Evolutionary conservation across 306 rosid genomes (phyloP).

Genomic region (Echinosophora koreensis): DNA sequence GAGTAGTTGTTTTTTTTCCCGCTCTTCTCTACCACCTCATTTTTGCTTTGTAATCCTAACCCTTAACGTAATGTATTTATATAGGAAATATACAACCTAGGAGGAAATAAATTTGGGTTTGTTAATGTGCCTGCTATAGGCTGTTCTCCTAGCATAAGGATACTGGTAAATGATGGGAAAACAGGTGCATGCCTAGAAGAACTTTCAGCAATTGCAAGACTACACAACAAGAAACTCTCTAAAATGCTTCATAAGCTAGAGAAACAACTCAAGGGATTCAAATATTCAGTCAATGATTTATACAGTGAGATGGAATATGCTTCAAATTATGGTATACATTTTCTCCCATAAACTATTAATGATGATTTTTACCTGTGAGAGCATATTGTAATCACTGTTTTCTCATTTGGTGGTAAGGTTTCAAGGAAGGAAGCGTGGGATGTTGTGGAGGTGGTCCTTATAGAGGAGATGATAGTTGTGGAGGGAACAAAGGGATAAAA

Average conservation of each 20-base stretch:
- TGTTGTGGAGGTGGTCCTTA: slow-evolving; percentile 64
- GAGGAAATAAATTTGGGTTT: slow-evolving; percentile 68
- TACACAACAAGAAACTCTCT: slow-evolving; percentile 53
- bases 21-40: not conserved
- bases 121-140: slow-evolving; percentile 41
- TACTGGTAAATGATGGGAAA: slow-evolving; percentile 6
- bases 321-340: slow-evolving; percentile 42
- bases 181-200: slow-evolving; percentile 48
- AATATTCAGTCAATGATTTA: slow-evolving; percentile 49
- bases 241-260: slow-evolving; percentile 39
- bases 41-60: not conserved
- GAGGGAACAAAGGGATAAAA: slow-evolving; percentile 52
- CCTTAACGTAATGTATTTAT: not conserved
- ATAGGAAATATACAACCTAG: slow-evolving; percentile 59
- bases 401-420: slow-evolving; percentile 41
- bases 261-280: slow-evolving; percentile 53
- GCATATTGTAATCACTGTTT: not conserved
- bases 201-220: slow-evolving; percentile 30
- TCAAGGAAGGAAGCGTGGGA: slow-evolving; percentile 55
- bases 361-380: not conserved
- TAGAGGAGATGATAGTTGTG: slow-evolving; percentile 59
- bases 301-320: slow-evolving; percentile 40
- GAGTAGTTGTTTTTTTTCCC: not conserved
- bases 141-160: slow-evolving; percentile 47
- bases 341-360: not conserved